Conservation (phyloP, 2,329 filamentous ascomycete genomes). For the Sarocladium brachiariae region DNA sequence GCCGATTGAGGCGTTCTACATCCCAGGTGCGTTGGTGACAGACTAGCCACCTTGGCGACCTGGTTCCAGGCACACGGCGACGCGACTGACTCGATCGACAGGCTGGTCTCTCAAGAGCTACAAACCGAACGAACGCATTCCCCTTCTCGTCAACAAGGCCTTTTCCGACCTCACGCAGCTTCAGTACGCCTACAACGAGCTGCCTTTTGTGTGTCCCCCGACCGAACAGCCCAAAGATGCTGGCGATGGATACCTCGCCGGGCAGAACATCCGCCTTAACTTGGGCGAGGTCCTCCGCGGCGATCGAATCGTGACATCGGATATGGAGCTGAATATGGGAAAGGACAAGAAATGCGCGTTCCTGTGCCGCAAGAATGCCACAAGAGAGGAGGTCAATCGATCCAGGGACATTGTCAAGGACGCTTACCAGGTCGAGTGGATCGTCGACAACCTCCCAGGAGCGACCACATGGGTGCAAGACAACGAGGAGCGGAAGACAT, state of each 20-base stretch:
- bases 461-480: constrained; percentile 84
- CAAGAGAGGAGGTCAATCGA: constrained; percentile 56
- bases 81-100: constrained; percentile 18
- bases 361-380: constrained; percentile 64
- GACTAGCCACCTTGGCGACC: no score
- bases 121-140: constrained; percentile 66
- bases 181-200: constrained; percentile 86
- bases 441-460: constrained; percentile 83
- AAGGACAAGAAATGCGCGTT: constrained; percentile 66
- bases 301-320: constrained; percentile 77
- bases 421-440: constrained; percentile 87
- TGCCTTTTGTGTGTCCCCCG: constrained; percentile 80
- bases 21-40: constrained; percentile 59
- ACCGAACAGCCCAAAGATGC: constrained; percentile 55
- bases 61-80: no score
- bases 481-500: constrained; percentile 80
- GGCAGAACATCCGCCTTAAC: constrained; percentile 73
- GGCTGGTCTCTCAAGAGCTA: constrained; percentile 83
- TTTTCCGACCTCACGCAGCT: constrained; percentile 84
- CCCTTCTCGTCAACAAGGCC: constrained; percentile 85
- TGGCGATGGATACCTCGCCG: constrained; percentile 62
- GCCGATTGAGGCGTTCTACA: constrained; percentile 63
- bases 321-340: constrained; percentile 74
- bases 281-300: constrained; percentile 82
- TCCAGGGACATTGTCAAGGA: constrained; percentile 67